Evolutionary conservation across 1,284 basidiomycete species (phyloP).

Genomic region (Ceratobasidium sp.): DNA sequence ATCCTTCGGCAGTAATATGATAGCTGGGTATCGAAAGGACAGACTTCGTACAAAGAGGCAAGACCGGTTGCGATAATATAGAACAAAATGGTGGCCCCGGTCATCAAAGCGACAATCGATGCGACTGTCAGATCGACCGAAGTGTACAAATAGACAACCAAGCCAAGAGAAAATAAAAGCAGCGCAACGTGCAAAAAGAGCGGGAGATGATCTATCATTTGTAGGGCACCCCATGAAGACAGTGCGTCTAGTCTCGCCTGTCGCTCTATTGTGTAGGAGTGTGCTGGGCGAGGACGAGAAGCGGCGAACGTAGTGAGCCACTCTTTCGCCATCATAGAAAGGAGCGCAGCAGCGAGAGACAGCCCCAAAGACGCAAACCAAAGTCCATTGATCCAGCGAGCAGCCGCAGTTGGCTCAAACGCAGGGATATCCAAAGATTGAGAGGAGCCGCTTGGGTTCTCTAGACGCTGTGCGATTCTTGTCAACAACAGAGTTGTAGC

Average conservation of each 20-base stretch:
- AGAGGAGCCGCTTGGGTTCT: too few relatives aligned
- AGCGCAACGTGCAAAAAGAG: conserved; percentile 28
- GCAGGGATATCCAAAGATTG: too few relatives aligned
- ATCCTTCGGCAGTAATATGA: not conserved
- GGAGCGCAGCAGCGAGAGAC: conserved; percentile 1
- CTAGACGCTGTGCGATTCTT: too few relatives aligned
- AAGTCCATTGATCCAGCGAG: conserved; percentile 11
- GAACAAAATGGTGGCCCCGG: not conserved
- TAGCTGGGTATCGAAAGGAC: conserved; percentile 1
- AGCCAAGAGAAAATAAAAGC: conserved; percentile 26
- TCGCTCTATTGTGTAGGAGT: not conserved
- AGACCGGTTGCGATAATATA: not conserved
- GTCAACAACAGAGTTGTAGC: too few relatives aligned
- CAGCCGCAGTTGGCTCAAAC: too few relatives aligned
- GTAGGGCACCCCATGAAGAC: conserved; percentile 20
- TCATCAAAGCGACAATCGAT: not conserved
- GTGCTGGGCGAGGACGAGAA: not conserved
- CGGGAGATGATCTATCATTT: conserved; percentile 31
- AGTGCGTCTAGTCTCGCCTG: conserved; percentile 16
- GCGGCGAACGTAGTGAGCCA: conserved; percentile 7
- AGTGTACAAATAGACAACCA: not conserved
- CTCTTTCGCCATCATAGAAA: conserved; percentile 30
- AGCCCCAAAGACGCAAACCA: conserved; percentile 12
- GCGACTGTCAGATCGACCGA: not conserved
- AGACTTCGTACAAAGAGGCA: not conserved